phyloP scores from a whole-genome alignment of 192 early-diverging fungal genomes.

The Rhizophagus prolifer region DNA sequence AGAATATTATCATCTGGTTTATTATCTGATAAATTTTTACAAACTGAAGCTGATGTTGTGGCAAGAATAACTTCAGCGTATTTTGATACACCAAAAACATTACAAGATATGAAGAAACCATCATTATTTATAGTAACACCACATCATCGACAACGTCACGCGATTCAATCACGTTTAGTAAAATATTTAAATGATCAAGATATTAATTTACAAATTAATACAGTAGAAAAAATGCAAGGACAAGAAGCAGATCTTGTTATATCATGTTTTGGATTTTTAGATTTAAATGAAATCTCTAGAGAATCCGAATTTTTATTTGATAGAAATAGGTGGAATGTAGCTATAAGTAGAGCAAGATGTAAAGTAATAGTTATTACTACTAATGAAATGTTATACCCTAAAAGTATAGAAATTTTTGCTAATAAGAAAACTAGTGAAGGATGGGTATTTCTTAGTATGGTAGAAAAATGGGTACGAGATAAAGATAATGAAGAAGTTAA shows the following conservation, averaged over 20 bases:
- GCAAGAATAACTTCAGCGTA: conserved; percentile 40
- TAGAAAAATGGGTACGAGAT: conserved; percentile 17
- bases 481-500: not conserved
- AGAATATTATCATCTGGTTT: not conserved
- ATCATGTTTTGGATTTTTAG: conserved; percentile 54
- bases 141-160: conserved; percentile 48
- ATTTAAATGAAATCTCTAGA: conserved; percentile 27
- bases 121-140: conserved; percentile 45
- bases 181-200: conserved; percentile 15
- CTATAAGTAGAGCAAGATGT: conserved; percentile 44
- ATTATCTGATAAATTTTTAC: conserved; percentile 20
- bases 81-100: conserved; percentile 24
- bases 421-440: conserved; percentile 27
- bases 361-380: conserved; percentile 41
- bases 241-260: conserved; percentile 61
- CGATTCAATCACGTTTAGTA: conserved; percentile 27
- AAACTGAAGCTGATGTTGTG: conserved; percentile 41
- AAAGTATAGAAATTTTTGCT: conserved; percentile 27
- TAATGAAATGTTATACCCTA: conserved; percentile 32
- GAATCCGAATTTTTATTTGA: conserved; percentile 44
- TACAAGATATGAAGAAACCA: conserved; percentile 27
- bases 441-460: conserved; percentile 22
- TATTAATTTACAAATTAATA: conserved; percentile 43
- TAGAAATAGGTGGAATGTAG: conserved; percentile 49
- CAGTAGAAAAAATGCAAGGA: conserved; percentile 57